Conservation (phyloP, 23 red algal species). For the Chondrus crispus region DNA sequence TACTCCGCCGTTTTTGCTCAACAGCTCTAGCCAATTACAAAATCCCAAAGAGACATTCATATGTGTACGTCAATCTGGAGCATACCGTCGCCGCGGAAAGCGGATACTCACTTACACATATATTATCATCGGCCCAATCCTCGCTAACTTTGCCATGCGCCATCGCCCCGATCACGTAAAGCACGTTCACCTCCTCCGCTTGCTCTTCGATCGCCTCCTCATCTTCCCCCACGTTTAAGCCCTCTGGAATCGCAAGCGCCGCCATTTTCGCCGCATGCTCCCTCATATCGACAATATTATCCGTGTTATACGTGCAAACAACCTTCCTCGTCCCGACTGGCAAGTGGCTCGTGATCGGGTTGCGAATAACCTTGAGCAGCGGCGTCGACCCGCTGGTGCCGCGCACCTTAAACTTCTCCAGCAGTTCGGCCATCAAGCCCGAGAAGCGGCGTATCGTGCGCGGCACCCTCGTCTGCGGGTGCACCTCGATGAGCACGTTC, state of each 20-base stretch:
- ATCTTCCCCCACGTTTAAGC: not conserved
- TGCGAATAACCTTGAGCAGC: conserved; percentile 84
- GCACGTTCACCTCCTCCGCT: conserved; percentile 63
- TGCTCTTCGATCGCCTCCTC: not conserved
- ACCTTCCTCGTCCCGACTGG: conserved; percentile 79
- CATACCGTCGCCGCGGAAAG: conserved; percentile 87
- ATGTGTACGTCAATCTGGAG: conserved; percentile 65
- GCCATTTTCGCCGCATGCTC: conserved; percentile 48
- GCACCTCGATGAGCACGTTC: conserved; percentile 90
- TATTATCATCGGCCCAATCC: conserved; percentile 87
- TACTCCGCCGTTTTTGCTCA: not conserved
- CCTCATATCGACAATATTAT: conserved; percentile 77
- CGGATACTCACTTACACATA: conserved; percentile 86
- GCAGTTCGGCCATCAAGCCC: conserved; percentile 86
- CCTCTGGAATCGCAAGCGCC: not conserved
- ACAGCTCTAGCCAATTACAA: conserved; percentile 55
- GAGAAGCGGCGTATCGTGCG: conserved; percentile 87
- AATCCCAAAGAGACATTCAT: conserved; percentile 80
- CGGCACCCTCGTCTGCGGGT: conserved; percentile 88
- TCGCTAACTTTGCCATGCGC: conserved; percentile 85
- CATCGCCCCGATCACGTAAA: conserved; percentile 97
- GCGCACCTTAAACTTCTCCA: conserved; percentile 89
- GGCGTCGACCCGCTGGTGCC: conserved; percentile 64
- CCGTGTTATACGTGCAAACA: conserved; percentile 76
- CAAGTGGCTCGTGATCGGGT: conserved; percentile 88